These are phyloP conservation scores for Ephemerocybe angulata DNA, from an alignment of 768 basidiomycete species.

Conservation along the genomic window DNA sequence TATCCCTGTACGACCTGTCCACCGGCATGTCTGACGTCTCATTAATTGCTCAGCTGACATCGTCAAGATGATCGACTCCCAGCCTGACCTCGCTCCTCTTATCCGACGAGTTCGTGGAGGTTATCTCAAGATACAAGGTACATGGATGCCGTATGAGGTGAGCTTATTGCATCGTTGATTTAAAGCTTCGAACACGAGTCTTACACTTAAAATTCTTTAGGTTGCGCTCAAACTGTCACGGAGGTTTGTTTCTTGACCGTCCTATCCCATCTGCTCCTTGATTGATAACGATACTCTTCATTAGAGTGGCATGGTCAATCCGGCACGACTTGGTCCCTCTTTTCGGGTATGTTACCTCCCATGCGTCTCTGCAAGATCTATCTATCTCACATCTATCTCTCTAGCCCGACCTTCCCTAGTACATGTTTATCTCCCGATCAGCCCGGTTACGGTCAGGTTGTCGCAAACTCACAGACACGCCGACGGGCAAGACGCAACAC, in stretches of 20 bases:
- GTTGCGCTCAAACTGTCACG: slow-evolving; percentile 77
- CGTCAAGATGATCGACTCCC: slow-evolving; percentile 89
- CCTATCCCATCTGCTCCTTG: slow-evolving; percentile 12
- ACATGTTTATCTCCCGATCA: slow-evolving; percentile 84
- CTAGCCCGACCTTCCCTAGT: slow-evolving; percentile 76
- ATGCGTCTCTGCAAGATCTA: slow-evolving; percentile 1
- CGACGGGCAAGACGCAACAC: slow-evolving; percentile 57
- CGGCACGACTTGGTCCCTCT: slow-evolving; percentile 83
- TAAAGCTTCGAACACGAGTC: slow-evolving; percentile 8
- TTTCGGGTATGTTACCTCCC: slow-evolving; percentile 59
- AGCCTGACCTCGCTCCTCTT: slow-evolving; percentile 79
- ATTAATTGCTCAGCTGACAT: slow-evolving; percentile 64
- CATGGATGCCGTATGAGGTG: slow-evolving; percentile 92
- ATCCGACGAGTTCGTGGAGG: slow-evolving; percentile 84
- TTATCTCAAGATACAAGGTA: slow-evolving; percentile 89
- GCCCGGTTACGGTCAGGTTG: slow-evolving; percentile 82
- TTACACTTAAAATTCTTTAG: slow-evolving; percentile 32
- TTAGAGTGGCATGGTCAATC: slow-evolving; percentile 84
- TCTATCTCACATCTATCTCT: slow-evolving; percentile 1
- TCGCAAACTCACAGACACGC: slow-evolving; percentile 56
- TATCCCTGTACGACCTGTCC: slow-evolving; percentile 2
- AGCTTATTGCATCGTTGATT: slow-evolving; percentile 17
- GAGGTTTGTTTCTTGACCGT: slow-evolving; percentile 51
- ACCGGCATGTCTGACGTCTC: neutral
- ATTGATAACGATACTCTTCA: slow-evolving; percentile 9